These are phyloP conservation scores for Mycena sp. DNA, from an alignment of 1,284 basidiomycete species.

Conservation along the genomic window DNA sequence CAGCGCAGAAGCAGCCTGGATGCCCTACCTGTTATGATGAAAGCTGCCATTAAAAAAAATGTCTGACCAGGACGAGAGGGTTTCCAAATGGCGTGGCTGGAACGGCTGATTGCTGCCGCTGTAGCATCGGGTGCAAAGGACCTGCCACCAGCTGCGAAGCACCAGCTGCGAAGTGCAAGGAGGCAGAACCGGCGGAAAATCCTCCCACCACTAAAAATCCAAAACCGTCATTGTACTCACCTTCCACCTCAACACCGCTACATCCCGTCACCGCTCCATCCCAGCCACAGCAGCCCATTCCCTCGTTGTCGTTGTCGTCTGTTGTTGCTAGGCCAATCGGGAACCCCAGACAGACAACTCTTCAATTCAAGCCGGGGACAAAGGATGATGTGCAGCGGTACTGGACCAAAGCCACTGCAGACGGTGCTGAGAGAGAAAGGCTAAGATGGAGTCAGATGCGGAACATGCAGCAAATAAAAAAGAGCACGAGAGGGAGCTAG, in stretches of 20 bases:
- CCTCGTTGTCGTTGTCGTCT: too few relatives aligned
- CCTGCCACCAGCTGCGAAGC: too few relatives aligned
- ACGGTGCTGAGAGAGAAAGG: neutral
- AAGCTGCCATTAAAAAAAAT: neutral
- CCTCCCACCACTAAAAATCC: neutral
- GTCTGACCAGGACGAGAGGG: neutral
- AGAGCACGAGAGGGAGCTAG: neutral
- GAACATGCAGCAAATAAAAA: neutral
- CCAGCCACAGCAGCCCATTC: too few relatives aligned
- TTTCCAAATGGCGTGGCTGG: neutral
- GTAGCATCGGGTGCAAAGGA: neutral
- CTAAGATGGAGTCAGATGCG: too few relatives aligned
- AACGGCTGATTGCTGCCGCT: neutral
- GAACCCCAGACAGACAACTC: neutral
- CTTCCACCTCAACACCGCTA: too few relatives aligned
- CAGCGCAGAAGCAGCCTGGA: neutral
- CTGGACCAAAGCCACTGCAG: neutral
- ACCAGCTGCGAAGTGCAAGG: neutral
- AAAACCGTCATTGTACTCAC: too few relatives aligned
- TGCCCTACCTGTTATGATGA: neutral
- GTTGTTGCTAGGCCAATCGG: neutral
- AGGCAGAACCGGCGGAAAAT: neutral
- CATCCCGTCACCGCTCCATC: too few relatives aligned
- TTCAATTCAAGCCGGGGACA: neutral
- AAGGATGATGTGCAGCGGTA: neutral